These are phyloP conservation scores for Biscogniauxia marginata DNA, from an alignment of 2,329 filamentous ascomycete species.

Conservation along the genomic window DNA sequence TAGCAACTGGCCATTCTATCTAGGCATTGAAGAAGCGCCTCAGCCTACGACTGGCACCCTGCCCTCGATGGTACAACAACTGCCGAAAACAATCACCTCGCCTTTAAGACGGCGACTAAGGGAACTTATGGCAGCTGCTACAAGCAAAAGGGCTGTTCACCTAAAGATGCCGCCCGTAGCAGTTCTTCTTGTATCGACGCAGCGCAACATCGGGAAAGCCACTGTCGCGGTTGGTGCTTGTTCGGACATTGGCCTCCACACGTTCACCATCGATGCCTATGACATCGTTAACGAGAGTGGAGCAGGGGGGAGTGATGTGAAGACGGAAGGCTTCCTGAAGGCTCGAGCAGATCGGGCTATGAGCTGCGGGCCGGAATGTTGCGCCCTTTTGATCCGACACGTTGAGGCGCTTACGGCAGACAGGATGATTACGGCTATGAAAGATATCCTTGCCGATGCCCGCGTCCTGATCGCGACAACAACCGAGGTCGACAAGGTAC, in stretches of 20 bases:
- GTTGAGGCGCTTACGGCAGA: slow-evolving; percentile 90
- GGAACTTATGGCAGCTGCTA: slow-evolving; percentile 84
- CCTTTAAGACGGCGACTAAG: slow-evolving; percentile 69
- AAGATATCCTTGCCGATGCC: slow-evolving; percentile 76
- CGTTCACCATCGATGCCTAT: slow-evolving; percentile 85
- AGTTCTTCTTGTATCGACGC: slow-evolving; percentile 84
- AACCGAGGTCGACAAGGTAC: slow-evolving; percentile 91
- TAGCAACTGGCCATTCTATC: slow-evolving; percentile 86
- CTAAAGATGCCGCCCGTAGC: slow-evolving; percentile 85
- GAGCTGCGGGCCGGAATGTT: slow-evolving; percentile 80
- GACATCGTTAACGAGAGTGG: slow-evolving; percentile 92
- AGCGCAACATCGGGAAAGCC: slow-evolving; percentile 91
- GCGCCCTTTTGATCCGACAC: slow-evolving; percentile 82
- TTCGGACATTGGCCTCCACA: slow-evolving; percentile 85
- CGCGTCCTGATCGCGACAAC: slow-evolving; percentile 90
- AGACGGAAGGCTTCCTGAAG: slow-evolving; percentile 88
- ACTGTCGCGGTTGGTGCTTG: slow-evolving; percentile 74
- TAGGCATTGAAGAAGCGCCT: slow-evolving; percentile 70
- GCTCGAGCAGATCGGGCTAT: slow-evolving; percentile 85
- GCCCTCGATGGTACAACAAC: slow-evolving; percentile 43
- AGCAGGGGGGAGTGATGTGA: slow-evolving; percentile 83
- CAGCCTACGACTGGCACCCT: slow-evolving; percentile 42
- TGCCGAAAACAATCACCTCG: slow-evolving; percentile 50
- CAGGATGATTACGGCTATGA: slow-evolving; percentile 80
- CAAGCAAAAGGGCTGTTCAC: slow-evolving; percentile 81